Conservation (phyloP, 164 flowering plant species). For the Macadamia tetraphylla region DNA sequence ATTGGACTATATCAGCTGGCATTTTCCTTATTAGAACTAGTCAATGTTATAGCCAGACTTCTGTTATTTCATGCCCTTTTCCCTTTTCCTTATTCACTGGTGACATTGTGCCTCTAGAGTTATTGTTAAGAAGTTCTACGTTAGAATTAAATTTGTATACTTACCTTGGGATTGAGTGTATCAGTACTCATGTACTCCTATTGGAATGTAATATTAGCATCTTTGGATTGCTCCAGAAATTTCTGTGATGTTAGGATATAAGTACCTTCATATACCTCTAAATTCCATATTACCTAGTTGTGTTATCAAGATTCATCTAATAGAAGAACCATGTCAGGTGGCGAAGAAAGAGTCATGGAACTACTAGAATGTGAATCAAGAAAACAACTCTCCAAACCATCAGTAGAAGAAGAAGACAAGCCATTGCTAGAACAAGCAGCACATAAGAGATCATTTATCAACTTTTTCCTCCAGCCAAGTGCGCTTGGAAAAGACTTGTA, state of each 20-base stretch:
- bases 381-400: constrained; percentile 40
- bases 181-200: neutral
- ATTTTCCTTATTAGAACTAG: too few relatives aligned
- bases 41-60: too few relatives aligned
- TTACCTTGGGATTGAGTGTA: neutral
- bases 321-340: constrained; percentile 38
- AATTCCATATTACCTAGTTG: neutral
- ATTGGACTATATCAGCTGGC: too few relatives aligned
- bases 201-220: neutral
- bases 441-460: constrained; percentile 23
- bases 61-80: neutral
- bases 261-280: neutral
- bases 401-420: constrained; percentile 28
- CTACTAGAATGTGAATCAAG: constrained; percentile 57
- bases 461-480: constrained; percentile 53
- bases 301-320: neutral
- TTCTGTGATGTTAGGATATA: neutral
- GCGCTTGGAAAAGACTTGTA: constrained; percentile 53
- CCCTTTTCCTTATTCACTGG: neutral
- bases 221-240: neutral
- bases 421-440: constrained; percentile 40
- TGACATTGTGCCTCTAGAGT: neutral
- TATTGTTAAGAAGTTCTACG: too few relatives aligned
- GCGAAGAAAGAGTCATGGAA: constrained; percentile 52
- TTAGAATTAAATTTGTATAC: neutral